Conservation (phyloP, 192 early-diverging fungal species). For the Coemansia sp. region DNA sequence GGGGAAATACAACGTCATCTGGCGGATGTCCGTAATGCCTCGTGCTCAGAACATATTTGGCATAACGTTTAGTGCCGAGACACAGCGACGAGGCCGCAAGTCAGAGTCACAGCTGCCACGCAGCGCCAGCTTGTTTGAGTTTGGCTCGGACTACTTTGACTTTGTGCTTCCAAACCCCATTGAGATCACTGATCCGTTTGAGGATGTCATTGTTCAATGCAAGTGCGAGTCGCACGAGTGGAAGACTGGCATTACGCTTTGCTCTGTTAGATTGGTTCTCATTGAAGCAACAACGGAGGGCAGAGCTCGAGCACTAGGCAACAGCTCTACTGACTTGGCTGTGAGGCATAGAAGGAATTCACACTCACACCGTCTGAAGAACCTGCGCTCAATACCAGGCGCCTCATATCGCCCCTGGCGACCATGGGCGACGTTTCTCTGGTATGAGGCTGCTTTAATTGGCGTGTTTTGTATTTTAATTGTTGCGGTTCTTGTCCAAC, state of each 20-base stretch:
- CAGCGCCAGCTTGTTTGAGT: constrained; percentile 29
- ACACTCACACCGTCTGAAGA: constrained; percentile 3
- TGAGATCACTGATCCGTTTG: constrained; percentile 28
- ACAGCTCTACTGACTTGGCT: background rate
- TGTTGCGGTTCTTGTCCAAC: constrained; percentile 14
- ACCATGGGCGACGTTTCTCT: constrained; percentile 26
- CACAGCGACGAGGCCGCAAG: background rate
- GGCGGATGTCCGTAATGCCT: constrained; percentile 40
- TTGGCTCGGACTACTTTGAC: constrained; percentile 52
- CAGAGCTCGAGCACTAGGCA: background rate
- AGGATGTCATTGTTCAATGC: constrained; percentile 37
- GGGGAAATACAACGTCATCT: constrained; percentile 37
- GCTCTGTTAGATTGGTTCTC: constrained; percentile 41
- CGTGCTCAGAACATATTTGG: constrained; percentile 33
- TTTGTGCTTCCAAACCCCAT: constrained; percentile 36
- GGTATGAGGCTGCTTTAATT: constrained; percentile 23
- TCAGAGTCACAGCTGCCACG: constrained; percentile 29
- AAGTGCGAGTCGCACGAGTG: constrained; percentile 28
- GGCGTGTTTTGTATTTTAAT: constrained; percentile 12
- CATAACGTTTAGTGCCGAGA: constrained; percentile 28
- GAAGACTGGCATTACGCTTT: constrained; percentile 36
- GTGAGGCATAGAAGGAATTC: background rate
- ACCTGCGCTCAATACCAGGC: constrained; percentile 11
- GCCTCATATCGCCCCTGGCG: constrained; percentile 36
- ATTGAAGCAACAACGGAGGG: background rate